Base-by-base conservation (phyloP, 2,329 filamentous ascomycete genomes). In the Hypoxylon sp. region DNA sequence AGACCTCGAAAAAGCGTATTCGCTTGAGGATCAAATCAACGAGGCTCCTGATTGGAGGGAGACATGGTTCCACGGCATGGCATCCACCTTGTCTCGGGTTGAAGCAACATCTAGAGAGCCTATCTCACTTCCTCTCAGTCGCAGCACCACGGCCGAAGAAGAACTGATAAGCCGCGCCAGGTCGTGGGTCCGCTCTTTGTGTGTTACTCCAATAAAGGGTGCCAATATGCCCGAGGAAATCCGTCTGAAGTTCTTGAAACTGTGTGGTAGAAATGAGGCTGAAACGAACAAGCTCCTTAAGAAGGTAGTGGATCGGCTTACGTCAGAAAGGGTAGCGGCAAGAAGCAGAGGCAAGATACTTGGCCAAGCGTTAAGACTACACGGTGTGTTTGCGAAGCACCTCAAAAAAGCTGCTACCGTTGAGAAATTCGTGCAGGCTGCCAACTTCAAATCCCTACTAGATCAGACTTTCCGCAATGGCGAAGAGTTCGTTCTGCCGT, bases 301-400 rank as follows among this genome's bases (percentile, higher is more conserved):
- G 47, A 78, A 79, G 63, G 85, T 83, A 0, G 83, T 88, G 48
- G 79, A 81, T 47, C 79, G 83, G 42, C 80, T 90, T 13, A 84
- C 85, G 33, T 76, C 78, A 5, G 81, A 84, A 42, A 83, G 84
- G 55, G 80, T 94, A 26, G 86, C 88, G 37, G 87, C 87, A 72
- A 86, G 87, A 70, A 87, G 85, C 57, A 90, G 89, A 69, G 83
- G 86, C 17, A 86, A 88, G 29, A 84, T 85, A 0, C 80, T 87
- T 2, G 90, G 89, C 0, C 84, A 88, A 9, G 88, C 88, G 10
- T 93, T 89, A 77, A 84, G 87, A 44, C 84, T 92, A 35, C 88
- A 88, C 57, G 86, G 89, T 68, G 82, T 84, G 29, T 89, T 91
- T 70, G 80, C 84, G 6, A 83, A 84, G 33, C 80, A 84, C 5